Evolutionary conservation across 805 yeast genomes (phyloP).

Genomic region (Pichia nakasei): DNA sequence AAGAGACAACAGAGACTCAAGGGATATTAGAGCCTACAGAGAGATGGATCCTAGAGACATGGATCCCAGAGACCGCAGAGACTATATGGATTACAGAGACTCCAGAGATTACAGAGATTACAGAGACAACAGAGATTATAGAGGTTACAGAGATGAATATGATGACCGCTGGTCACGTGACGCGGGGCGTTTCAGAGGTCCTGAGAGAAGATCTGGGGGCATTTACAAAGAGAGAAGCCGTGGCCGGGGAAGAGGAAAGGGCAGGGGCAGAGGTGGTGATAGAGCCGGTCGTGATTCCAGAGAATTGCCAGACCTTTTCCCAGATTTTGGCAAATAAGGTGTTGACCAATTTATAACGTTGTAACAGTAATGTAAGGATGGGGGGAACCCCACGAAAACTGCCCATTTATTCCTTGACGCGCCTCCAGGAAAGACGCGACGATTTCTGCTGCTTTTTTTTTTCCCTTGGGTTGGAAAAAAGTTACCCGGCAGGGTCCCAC

Average conservation of each 20-base stretch:
- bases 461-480: too few species aligned
- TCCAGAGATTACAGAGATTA: not conserved
- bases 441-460: too few species aligned
- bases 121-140: not conserved
- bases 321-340: not conserved
- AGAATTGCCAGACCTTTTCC: not conserved
- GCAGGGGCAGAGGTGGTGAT: not conserved
- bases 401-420: too few species aligned
- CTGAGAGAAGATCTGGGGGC: constrained; percentile 6
- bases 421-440: too few species aligned
- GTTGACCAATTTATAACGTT: not conserved
- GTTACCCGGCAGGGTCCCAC: not conserved
- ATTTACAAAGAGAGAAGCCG: constrained; percentile 7
- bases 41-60: not conserved
- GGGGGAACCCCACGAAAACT: too few species aligned
- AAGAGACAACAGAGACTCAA: not conserved
- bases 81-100: not conserved
- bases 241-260: constrained; percentile 4
- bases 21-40: too few species aligned
- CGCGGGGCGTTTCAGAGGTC: not conserved
- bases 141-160: not conserved
- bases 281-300: not conserved
- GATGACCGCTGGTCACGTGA: not conserved
- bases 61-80: not conserved
- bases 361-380: not conserved